Evolutionary conservation across 129 eudicot species (phyloP).

Genomic region (Chrysanthemum seticuspe): DNA sequence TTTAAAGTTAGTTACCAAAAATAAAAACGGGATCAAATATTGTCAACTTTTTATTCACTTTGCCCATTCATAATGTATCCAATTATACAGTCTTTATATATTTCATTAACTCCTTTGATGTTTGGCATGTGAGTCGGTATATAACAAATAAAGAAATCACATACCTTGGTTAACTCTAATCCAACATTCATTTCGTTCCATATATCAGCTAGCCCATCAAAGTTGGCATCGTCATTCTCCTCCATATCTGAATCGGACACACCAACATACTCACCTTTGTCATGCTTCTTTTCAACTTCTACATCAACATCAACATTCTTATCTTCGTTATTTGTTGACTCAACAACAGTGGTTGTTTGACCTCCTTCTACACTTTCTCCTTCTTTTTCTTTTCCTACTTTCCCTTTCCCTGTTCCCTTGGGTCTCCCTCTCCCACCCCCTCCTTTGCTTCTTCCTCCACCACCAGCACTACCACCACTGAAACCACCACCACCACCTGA

Average conservation of each 20-base stretch:
- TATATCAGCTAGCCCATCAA: slow-evolving; percentile 70
- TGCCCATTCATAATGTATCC: slow-evolving; percentile 3
- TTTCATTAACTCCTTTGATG: background rate
- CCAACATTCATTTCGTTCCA: slow-evolving; percentile 89
- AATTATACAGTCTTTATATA: background rate
- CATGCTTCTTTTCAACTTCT: slow-evolving; percentile 46
- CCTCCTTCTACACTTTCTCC: background rate
- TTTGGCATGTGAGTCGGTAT: slow-evolving; percentile 18
- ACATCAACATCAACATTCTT: slow-evolving; percentile 11
- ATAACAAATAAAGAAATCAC: slow-evolving; percentile 9
- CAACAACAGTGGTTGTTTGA: background rate
- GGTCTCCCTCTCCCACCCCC: no score
- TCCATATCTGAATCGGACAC: slow-evolving; percentile 38
- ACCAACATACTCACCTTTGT: slow-evolving; percentile 37
- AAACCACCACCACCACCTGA: background rate
- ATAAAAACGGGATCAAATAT: background rate
- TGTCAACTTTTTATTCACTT: background rate
- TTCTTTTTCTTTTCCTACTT: background rate
- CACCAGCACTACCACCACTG: no score
- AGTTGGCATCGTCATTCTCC: slow-evolving; percentile 31
- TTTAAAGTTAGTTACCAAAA: background rate
- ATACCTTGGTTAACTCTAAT: slow-evolving; percentile 76
- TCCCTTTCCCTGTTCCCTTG: background rate
- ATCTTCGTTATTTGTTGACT: slow-evolving; percentile 1
- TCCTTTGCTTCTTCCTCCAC: no score